phyloP scores from a whole-genome alignment of 352 stramenopile genomes.

The Phytophthora sansomeana region DNA sequence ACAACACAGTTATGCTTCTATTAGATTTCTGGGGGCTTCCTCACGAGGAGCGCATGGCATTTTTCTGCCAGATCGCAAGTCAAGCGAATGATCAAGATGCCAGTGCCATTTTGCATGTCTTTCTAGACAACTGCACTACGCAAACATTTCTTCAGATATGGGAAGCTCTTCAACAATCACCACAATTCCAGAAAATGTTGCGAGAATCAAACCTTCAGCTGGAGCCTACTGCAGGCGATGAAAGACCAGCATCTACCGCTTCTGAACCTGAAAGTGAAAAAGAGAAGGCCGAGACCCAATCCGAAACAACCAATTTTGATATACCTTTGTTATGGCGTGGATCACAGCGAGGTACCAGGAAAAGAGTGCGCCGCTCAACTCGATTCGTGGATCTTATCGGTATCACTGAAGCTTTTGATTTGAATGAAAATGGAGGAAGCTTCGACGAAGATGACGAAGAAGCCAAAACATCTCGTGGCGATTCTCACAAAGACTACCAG shows the following conservation, averaged over 20 bases:
- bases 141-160: conserved; percentile 56
- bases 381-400: conserved; percentile 60
- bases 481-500: conserved; percentile 27
- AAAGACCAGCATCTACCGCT: neutral
- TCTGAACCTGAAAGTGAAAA: conserved; percentile 2
- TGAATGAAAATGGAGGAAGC: conserved; percentile 30
- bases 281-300: conserved; percentile 5
- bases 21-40: conserved; percentile 76
- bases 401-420: conserved; percentile 63
- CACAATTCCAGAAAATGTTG: conserved; percentile 55
- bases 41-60: conserved; percentile 59
- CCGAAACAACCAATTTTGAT: conserved; percentile 8
- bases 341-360: conserved; percentile 19
- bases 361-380: conserved; percentile 21
- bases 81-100: conserved; percentile 60
- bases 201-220: conserved; percentile 26
- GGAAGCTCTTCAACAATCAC: conserved; percentile 57
- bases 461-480: conserved; percentile 8
- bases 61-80: conserved; percentile 78
- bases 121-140: conserved; percentile 58
- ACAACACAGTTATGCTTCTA: conserved; percentile 66
- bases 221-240: conserved; percentile 12
- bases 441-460: conserved; percentile 30
- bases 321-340: conserved; percentile 12
- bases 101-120: conserved; percentile 50